phyloP scores from a whole-genome alignment of 176 grass and related monocot genomes.

The Rhynchospora tenuis region DNA sequence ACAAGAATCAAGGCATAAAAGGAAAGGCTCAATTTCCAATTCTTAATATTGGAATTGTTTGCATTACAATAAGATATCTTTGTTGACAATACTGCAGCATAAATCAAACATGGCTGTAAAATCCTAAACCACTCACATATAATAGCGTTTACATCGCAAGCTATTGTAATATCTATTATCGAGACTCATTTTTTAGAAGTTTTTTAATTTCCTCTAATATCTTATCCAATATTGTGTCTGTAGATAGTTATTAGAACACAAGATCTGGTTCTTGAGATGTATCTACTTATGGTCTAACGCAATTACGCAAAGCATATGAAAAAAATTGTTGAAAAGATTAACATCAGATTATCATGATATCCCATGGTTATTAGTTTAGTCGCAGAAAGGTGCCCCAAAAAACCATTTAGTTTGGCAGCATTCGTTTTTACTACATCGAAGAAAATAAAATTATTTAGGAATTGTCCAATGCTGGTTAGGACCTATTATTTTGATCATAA shows the following conservation, averaged over 20 bases:
- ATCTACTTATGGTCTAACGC: neutral
- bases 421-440: neutral
- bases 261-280: neutral
- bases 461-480: too few relatives aligned
- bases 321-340: neutral
- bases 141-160: too few relatives aligned
- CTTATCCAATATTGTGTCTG: neutral
- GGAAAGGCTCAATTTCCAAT: too few relatives aligned
- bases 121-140: too few relatives aligned
- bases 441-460: neutral
- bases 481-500: too few relatives aligned
- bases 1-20: too few relatives aligned
- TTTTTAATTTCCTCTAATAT: conserved; percentile 2
- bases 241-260: neutral
- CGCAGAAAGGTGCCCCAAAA: neutral
- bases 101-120: too few relatives aligned
- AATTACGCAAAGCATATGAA: neutral
- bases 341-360: neutral
- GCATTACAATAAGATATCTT: too few relatives aligned
- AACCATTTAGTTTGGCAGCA: neutral
- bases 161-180: too few relatives aligned
- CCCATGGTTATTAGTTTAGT: neutral
- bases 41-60: too few relatives aligned
- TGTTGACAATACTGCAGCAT: too few relatives aligned
- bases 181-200: neutral